Conservation (phyloP, 139 green algal species). For the Chlamydomonas schloesseri region DNA sequence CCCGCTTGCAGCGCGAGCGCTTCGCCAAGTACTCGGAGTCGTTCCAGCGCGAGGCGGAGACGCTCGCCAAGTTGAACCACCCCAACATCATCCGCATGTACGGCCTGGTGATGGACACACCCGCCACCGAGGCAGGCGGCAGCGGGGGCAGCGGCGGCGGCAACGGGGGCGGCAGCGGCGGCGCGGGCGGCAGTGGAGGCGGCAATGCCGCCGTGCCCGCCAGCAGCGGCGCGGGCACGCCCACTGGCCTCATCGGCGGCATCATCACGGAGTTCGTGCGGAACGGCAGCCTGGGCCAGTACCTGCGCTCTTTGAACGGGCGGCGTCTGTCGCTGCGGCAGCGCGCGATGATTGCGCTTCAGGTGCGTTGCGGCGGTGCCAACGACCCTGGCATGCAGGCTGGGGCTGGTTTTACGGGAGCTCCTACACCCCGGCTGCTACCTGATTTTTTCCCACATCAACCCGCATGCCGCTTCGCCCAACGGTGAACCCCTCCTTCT, state of each 20-base stretch:
- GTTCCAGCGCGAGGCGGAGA: conserved; percentile 87
- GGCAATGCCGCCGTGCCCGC: not conserved
- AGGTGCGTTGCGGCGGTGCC: conserved; percentile 22
- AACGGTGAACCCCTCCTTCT: not conserved
- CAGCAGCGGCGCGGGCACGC: conserved; percentile 3
- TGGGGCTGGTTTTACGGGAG: not conserved
- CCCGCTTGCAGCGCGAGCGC: conserved; percentile 56
- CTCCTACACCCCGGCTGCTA: no score
- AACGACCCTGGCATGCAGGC: not conserved
- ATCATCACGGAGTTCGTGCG: conserved; percentile 94
- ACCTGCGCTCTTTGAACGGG: conserved; percentile 56
- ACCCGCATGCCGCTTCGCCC: not conserved
- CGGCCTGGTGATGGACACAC: conserved; percentile 79
- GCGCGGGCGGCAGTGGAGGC: conserved; percentile 27
- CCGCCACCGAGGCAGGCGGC: not conserved
- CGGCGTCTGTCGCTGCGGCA: conserved; percentile 67
- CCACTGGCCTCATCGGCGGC: conserved; percentile 58
- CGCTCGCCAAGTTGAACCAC: conserved; percentile 89
- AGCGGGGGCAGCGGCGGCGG: not conserved
- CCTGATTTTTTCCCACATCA: not conserved
- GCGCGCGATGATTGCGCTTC: conserved; percentile 85
- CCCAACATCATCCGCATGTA: conserved; percentile 96
- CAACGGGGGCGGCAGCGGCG: not conserved
- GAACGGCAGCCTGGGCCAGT: conserved; percentile 73
- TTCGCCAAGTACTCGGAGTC: conserved; percentile 78